Evolutionary conservation across 305 asterid genomes (phyloP).

Genomic region (Salvia sclarea): DNA sequence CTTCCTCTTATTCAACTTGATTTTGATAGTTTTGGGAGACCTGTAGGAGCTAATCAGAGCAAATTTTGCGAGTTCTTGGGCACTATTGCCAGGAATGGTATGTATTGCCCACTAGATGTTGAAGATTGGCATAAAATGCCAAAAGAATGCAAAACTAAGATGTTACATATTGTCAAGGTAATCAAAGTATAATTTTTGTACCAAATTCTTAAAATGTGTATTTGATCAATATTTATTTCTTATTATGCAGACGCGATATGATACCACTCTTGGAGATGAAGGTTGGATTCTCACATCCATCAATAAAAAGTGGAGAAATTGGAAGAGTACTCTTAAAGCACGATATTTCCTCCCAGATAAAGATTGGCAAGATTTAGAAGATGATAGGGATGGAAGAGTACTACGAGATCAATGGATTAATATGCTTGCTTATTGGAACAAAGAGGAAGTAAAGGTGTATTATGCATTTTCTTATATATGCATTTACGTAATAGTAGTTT

Average conservation of each 20-base stretch:
- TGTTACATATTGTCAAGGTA: conserved; percentile 2
- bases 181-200: background rate
- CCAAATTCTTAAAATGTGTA: background rate
- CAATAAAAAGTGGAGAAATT: conserved; percentile 11
- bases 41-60: background rate
- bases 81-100: background rate
- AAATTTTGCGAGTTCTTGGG: background rate
- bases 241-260: background rate
- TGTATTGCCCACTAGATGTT: background rate
- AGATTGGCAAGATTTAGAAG: background rate
- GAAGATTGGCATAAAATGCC: conserved; percentile 7
- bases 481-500: background rate
- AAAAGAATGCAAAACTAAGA: background rate
- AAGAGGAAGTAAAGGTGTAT: background rate
- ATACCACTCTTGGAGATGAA: conserved; percentile 1
- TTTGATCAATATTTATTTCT: background rate
- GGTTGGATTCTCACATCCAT: conserved; percentile 1
- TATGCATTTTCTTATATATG: background rate
- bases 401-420: background rate
- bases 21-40: conserved; percentile 8
- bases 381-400: background rate
- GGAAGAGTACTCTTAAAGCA: background rate
- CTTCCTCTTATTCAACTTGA: background rate
- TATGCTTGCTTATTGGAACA: background rate
- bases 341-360: background rate